A percentile compares a stretch with the other conserved stretches of the same genome.
Evolutionary conservation across 768 basidiomycete species (phyloP).

Genomic region (Termitomyces sp.): DNA sequence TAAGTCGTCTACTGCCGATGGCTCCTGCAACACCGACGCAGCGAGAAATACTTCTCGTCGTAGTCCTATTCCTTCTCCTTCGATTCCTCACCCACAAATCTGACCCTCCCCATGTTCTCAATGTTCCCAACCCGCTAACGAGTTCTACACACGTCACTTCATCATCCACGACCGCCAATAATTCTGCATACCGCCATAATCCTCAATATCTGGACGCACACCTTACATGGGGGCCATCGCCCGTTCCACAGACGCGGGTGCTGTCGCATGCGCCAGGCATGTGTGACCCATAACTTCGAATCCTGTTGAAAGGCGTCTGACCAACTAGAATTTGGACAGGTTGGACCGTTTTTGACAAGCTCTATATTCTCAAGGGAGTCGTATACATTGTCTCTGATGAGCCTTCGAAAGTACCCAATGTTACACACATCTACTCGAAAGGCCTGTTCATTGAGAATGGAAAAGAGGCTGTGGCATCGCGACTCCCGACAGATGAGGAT

Average conservation of each 20-base stretch:
- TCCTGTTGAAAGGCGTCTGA: not conserved
- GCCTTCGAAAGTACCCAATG: slow-evolving; percentile 61
- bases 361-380: slow-evolving; percentile 80
- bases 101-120: slow-evolving; percentile 6
- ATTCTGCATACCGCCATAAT: slow-evolving; percentile 3
- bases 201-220: slow-evolving; percentile 20
- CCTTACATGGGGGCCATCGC: slow-evolving; percentile 34
- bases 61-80: slow-evolving; percentile 43
- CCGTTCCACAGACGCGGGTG: slow-evolving; percentile 59
- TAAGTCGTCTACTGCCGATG: slow-evolving; percentile 23
- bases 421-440: slow-evolving; percentile 68
- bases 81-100: slow-evolving; percentile 36
- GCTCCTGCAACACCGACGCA: slow-evolving; percentile 43
- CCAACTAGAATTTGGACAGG: slow-evolving; percentile 40
- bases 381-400: slow-evolving; percentile 79
- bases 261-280: slow-evolving; percentile 75
- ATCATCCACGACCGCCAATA: slow-evolving; percentile 5
- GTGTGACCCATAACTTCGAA: slow-evolving; percentile 10
- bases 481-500: slow-evolving; percentile 75
- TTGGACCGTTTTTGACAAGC: slow-evolving; percentile 85
- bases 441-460: slow-evolving; percentile 58
- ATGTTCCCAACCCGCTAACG: slow-evolving; percentile 7
- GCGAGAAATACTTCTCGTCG: slow-evolving; percentile 52
- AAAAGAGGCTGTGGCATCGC: slow-evolving; percentile 46
- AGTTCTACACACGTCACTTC: slow-evolving; percentile 4